Evolutionary conservation across 2,329 filamentous ascomycete genomes (phyloP), one percentile per base, ranked within the genome.

Genomic region (Fusarium circinatum): DNA sequence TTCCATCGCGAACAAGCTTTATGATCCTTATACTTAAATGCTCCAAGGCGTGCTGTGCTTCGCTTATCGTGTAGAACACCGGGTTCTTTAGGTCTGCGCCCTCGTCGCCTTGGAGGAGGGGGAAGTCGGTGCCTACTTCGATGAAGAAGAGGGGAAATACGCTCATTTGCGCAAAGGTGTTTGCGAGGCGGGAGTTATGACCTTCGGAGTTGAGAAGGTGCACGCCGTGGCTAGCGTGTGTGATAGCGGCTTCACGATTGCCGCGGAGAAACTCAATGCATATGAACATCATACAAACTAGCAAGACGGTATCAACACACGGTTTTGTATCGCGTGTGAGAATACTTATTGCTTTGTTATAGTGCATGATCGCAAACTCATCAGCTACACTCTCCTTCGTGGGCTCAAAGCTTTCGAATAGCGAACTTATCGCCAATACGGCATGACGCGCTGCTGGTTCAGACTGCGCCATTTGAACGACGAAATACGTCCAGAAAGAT

Each of bases 251-350:
- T 11, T 78, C 71, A 24, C 74, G 75, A 72, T 85, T 79, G 14
- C 80, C 83, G 2, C 81, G 80, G 3, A 86, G 75, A 62, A 84
- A 81, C 68, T 86, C 84, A 60, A 86, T 82, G 68, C 84, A 86
- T 41, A 84, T 79, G 64, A 86, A 86, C 22, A 86, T 74, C 5
- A 85, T 67, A 63, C 84, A 86, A 1, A 83, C 80, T 0, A 85
- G 65, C 6, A 86, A 71, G 7, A 85, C 80, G 0, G 81, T 74
- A 38, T 83, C 80, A 22, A 82, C 76, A 30, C 81, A 48, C 9
- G 52, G 57, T 6, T 51, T 49, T 0, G 65, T 41, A 5, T 78
- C 76, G 3, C 76, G 66, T 15, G 80, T 76, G 1, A 85, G 72
- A 22, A 79, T 71, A 38, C 77, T 74, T 30, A 86, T 83, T 2